Evolutionary conservation across 345 rosid genomes (phyloP).

Genomic region (Geranium brycei): DNA sequence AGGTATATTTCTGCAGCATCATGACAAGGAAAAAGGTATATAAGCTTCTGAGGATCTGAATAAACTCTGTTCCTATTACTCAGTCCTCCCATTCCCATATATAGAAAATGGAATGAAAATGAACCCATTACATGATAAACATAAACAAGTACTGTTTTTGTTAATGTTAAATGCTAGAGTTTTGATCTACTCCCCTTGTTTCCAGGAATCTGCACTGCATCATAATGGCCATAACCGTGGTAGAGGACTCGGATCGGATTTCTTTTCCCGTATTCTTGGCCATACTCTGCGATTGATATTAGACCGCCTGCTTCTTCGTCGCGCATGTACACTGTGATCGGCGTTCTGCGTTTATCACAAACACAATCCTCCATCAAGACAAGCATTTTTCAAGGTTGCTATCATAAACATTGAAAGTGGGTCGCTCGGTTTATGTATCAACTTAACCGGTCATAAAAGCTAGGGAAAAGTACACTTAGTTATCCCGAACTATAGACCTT

Average conservation of each 20-base stretch:
- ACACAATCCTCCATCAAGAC: not conserved
- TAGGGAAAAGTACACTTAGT: too few relatives aligned
- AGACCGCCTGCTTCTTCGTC: conserved; percentile 65
- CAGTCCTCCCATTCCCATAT: too few relatives aligned
- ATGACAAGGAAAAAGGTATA: too few relatives aligned
- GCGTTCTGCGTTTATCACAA: conserved; percentile 48
- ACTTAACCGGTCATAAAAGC: too few relatives aligned
- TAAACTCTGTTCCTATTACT: too few relatives aligned
- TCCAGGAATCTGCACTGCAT: conserved; percentile 50
- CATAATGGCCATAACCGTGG: conserved; percentile 90
- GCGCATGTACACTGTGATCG: conserved; percentile 72
- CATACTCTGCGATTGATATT: conserved; percentile 75
- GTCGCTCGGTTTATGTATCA: too few relatives aligned
- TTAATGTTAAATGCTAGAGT: conserved; percentile 15
- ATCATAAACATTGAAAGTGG: not conserved
- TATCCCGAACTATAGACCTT: too few relatives aligned
- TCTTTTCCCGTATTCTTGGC: conserved; percentile 72
- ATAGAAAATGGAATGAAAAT: not conserved
- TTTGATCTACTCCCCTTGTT: conserved; percentile 24
- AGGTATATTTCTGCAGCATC: too few relatives aligned
- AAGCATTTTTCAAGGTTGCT: not conserved
- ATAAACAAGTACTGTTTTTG: too few relatives aligned
- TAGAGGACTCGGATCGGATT: conserved; percentile 69
- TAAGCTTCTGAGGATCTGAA: too few relatives aligned
- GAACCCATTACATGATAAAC: not conserved